Conservation (phyloP, 164 flowering plant species). For the Stephania japonica region DNA sequence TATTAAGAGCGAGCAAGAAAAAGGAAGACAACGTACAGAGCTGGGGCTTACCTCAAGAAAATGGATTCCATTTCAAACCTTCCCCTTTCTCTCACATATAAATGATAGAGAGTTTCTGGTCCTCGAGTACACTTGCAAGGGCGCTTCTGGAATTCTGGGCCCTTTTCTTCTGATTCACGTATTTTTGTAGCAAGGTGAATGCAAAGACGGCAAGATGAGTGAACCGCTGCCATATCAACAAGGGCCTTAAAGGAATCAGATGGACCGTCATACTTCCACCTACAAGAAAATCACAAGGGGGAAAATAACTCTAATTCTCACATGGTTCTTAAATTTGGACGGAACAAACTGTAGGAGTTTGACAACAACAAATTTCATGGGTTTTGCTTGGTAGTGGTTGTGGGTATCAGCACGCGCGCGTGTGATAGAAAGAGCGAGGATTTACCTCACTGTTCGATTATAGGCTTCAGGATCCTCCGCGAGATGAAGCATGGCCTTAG, state of each 20-base stretch:
- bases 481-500: constrained; percentile 38
- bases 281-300: constrained; percentile 11
- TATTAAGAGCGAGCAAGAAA: neutral
- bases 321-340: neutral
- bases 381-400: no score
- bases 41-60: constrained; percentile 62
- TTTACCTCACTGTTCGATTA: constrained; percentile 63
- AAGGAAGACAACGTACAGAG: neutral
- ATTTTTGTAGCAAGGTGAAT: constrained; percentile 73
- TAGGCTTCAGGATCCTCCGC: constrained; percentile 59
- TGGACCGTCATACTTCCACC: constrained; percentile 99
- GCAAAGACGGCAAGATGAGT: constrained; percentile 98
- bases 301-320: neutral
- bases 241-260: constrained; percentile 97
- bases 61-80: constrained; percentile 83
- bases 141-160: constrained; percentile 45
- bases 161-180: constrained; percentile 60
- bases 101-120: constrained; percentile 58
- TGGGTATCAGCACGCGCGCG: no score
- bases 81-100: constrained; percentile 91
- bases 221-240: constrained; percentile 98
- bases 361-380: no score
- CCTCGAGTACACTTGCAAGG: constrained; percentile 93
- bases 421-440: neutral
- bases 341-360: neutral